These are phyloP conservation scores for Codiaeum variegatum DNA, from an alignment of 441 rosid species.

Conservation along the genomic window DNA sequence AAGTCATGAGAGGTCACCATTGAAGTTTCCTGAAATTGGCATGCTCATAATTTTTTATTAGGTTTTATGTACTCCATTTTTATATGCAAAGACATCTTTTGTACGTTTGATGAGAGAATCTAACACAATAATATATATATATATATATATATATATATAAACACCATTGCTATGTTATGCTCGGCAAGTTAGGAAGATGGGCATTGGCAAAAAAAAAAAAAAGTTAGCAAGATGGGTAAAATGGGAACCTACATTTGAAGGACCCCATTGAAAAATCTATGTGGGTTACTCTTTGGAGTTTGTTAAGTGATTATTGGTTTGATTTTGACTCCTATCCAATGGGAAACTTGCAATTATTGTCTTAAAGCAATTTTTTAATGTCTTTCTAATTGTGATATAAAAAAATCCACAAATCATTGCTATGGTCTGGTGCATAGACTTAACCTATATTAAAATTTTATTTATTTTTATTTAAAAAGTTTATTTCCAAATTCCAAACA, in stretches of 20 bases:
- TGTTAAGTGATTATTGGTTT: constrained; percentile 20
- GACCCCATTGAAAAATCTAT: constrained; percentile 27
- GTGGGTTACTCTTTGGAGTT: constrained; percentile 22
- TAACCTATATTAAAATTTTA: too few relatives aligned
- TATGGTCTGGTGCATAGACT: not conserved
- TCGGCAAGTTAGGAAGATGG: not conserved
- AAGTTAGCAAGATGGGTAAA: not conserved
- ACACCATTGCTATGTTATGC: not conserved
- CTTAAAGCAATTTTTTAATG: not conserved
- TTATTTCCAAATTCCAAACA: too few relatives aligned
- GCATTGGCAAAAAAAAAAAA: too few relatives aligned
- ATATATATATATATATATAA: not conserved
- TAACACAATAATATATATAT: not conserved
- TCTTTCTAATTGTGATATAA: not conserved
- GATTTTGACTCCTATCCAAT: constrained; percentile 30
- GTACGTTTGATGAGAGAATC: constrained; percentile 9
- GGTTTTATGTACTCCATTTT: not conserved
- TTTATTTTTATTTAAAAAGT: too few relatives aligned
- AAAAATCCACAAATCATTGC: not conserved
- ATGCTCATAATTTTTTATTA: not conserved
- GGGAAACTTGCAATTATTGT: constrained; percentile 23
- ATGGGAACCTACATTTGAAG: constrained; percentile 23
- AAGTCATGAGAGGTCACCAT: constrained; percentile 22
- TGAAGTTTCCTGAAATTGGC: constrained; percentile 27
- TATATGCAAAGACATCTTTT: constrained; percentile 7